Conservation (phyloP, 2,329 filamentous ascomycete species). For the Dothistroma septosporum region DNA sequence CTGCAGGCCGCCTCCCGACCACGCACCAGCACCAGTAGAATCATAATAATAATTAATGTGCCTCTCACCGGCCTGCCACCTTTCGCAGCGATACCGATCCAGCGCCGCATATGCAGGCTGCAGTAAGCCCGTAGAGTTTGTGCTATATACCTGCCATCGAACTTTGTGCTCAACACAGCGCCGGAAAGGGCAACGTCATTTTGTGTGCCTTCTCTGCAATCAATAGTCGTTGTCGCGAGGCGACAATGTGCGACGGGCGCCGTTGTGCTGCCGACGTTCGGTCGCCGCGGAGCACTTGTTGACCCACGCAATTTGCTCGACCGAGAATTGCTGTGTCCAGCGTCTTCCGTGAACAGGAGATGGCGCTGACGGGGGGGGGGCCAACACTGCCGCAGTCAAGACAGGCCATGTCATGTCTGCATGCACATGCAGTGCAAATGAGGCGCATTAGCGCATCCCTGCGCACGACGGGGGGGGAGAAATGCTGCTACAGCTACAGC, state of each 20-base stretch:
- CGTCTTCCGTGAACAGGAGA: not conserved
- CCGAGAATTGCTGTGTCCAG: not conserved
- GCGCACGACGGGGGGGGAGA: not conserved
- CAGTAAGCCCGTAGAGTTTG: conserved; percentile 15
- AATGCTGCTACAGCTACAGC: not conserved
- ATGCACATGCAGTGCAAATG: conserved; percentile 5
- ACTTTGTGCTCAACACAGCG: conserved; percentile 8
- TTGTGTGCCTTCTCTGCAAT: not conserved
- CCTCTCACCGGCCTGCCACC: not conserved
- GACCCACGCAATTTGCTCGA: not conserved
- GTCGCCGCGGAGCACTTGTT: not conserved
- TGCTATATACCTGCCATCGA: conserved; percentile 15
- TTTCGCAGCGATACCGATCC: conserved; percentile 3
- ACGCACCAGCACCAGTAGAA: no score
- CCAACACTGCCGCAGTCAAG: conserved; percentile 3
- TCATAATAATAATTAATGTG: not conserved
- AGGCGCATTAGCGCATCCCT: conserved; percentile 14
- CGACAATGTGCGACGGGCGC: not conserved
- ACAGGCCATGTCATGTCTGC: conserved; percentile 5
- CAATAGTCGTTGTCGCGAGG: no score
- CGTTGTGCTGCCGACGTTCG: not conserved
- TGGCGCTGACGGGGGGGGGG: not conserved
- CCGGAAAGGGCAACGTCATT: conserved; percentile 4
- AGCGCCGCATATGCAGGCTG: conserved; percentile 18
- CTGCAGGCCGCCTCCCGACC: no score